These are phyloP conservation scores for Salicornia ramosissima DNA, from an alignment of 148 eudicot genomes.

Conservation along the genomic window DNA sequence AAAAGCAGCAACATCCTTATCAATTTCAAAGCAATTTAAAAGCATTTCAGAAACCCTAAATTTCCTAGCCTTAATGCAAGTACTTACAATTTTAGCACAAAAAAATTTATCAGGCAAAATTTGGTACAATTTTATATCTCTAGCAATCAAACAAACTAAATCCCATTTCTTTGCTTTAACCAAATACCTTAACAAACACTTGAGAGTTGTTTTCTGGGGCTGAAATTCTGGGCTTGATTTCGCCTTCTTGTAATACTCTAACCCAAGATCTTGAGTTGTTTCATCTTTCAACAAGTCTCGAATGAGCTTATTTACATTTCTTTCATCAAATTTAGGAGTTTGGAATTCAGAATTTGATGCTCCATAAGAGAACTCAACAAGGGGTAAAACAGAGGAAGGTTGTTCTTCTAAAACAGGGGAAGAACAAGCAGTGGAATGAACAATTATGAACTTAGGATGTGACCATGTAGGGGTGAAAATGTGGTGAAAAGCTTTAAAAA, in stretches of 20 bases:
- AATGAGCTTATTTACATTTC: slow-evolving; percentile 15
- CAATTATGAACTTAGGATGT: slow-evolving; percentile 14
- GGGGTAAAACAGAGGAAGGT: slow-evolving; percentile 20
- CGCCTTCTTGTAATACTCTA: slow-evolving; percentile 53
- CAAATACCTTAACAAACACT: slow-evolving; percentile 46
- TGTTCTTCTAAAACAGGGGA: slow-evolving; percentile 28
- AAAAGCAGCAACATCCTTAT: slow-evolving; percentile 27
- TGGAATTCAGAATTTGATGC: slow-evolving; percentile 1
- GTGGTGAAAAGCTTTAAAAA: slow-evolving; percentile 16
- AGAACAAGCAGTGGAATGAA: slow-evolving; percentile 26
- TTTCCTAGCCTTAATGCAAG: slow-evolving; percentile 59
- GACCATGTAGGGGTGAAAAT: slow-evolving; percentile 25
- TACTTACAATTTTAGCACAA: slow-evolving; percentile 48
- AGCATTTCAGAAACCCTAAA: slow-evolving; percentile 47
- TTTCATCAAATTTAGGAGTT: neutral
- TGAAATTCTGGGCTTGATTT: slow-evolving; percentile 34
- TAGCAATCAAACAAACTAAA: slow-evolving; percentile 27
- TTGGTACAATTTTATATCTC: slow-evolving; percentile 38
- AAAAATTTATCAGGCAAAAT: slow-evolving; percentile 45
- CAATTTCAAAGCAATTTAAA: slow-evolving; percentile 36
- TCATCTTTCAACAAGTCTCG: slow-evolving; percentile 30
- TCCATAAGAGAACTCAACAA: slow-evolving; percentile 20
- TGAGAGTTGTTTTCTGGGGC: slow-evolving; percentile 44
- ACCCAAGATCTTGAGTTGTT: slow-evolving; percentile 42
- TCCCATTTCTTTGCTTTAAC: slow-evolving; percentile 52